These are phyloP conservation scores for Lasiodiplodia sp. DNA, from an alignment of 2,329 filamentous ascomycete genomes.

Conservation along the genomic window DNA sequence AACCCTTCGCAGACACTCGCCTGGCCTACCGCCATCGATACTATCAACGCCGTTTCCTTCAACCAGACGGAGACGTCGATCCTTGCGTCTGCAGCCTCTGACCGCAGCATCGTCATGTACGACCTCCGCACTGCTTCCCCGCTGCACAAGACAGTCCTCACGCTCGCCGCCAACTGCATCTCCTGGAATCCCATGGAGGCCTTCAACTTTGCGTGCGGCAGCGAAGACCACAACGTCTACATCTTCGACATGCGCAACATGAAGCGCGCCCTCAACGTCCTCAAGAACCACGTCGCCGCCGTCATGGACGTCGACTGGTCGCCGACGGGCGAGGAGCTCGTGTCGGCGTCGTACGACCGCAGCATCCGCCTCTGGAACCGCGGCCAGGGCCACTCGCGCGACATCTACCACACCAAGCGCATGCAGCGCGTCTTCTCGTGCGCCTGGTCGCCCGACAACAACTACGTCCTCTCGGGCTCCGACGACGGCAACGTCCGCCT, in stretches of 20 bases:
- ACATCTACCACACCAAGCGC: constrained; percentile 96
- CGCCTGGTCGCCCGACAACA: constrained; percentile 85
- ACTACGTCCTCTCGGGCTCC: constrained; percentile 87
- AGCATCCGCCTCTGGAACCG: constrained; percentile 87
- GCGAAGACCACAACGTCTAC: constrained; percentile 92
- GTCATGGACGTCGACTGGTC: constrained; percentile 98
- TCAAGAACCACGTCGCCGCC: constrained; percentile 88
- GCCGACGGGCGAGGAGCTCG: constrained; percentile 91
- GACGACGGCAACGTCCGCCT: constrained; percentile 92
- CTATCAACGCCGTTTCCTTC: constrained; percentile 86
- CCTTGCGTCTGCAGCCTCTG: constrained; percentile 82
- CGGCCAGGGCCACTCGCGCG: constrained; percentile 81
- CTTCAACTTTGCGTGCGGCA: constrained; percentile 92
- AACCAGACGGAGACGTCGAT: constrained; percentile 92
- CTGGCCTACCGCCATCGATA: constrained; percentile 90
- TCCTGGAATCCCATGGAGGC: constrained; percentile 97
- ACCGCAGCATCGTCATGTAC: constrained; percentile 86
- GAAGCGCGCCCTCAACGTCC: constrained; percentile 83
- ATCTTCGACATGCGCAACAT: constrained; percentile 96
- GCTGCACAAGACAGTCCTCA: constrained; percentile 80
- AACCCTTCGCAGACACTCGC: constrained; percentile 81
- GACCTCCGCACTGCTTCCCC: constrained; percentile 88
- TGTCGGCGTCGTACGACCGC: constrained; percentile 87
- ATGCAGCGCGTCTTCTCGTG: constrained; percentile 94
- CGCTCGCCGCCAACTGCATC: constrained; percentile 82